A percentile compares a stretch with the other conserved stretches of the same genome.
phyloP scores from a whole-genome alignment of 208 protist genomes.

The Trypanosomatidae sp. region DNA sequence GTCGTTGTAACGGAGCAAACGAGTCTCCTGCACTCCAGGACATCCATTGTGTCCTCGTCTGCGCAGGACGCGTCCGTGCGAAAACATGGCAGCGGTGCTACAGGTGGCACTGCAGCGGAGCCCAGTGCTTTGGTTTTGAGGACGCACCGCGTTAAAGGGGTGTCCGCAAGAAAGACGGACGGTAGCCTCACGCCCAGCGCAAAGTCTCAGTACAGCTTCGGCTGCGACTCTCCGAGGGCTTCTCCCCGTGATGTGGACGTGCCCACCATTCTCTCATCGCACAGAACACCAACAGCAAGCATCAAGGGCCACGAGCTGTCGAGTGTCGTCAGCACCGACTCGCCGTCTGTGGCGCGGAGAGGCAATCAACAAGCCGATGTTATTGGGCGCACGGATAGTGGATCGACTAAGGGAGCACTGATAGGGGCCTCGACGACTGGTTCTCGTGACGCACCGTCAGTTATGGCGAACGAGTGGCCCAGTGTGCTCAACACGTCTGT shows the following conservation, averaged over 20 bases:
- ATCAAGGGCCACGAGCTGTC: neutral
- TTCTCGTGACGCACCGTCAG: neutral
- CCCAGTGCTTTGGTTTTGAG: neutral
- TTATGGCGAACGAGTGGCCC: neutral
- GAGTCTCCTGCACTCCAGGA: slow-evolving; percentile 5
- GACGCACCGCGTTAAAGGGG: neutral
- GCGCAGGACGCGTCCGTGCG: neutral
- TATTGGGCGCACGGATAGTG: neutral
- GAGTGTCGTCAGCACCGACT: no score
- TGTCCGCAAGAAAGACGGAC: neutral
- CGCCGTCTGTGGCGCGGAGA: no score
- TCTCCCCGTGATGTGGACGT: neutral
- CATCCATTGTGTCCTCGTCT: slow-evolving; percentile 2
- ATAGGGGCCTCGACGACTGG: no score
- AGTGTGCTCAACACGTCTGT: no score
- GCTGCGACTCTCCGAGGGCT: neutral
- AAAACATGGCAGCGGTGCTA: neutral
- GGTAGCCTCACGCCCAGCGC: neutral
- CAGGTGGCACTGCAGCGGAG: neutral
- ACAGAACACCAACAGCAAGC: no score
- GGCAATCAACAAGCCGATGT: neutral
- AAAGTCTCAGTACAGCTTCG: neutral
- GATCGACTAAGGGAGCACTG: neutral
- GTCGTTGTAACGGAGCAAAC: neutral
- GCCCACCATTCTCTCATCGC: neutral